Conservation (phyloP, 2,329 filamentous ascomycete genomes). For the Colletotrichum cereale region DNA sequence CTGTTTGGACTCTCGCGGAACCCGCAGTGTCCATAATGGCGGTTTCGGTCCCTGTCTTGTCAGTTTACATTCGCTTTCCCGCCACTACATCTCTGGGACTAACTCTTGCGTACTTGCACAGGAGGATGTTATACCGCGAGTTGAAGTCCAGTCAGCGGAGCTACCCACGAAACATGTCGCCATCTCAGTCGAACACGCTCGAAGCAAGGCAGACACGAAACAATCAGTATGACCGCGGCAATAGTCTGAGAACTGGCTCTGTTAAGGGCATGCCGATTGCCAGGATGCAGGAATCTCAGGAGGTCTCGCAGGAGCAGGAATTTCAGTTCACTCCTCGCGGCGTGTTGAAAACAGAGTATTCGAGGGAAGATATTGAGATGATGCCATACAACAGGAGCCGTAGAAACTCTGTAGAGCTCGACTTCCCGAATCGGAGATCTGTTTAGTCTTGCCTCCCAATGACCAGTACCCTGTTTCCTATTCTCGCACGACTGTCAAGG, state of each 20-base stretch:
- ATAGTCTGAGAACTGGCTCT: conserved; percentile 48
- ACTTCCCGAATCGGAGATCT: not conserved
- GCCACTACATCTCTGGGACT: not conserved
- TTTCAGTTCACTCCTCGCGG: conserved; percentile 35
- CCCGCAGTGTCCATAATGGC: conserved; percentile 54
- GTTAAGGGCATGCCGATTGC: conserved; percentile 49
- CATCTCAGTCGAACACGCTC: conserved; percentile 9
- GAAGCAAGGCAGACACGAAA: conserved; percentile 37
- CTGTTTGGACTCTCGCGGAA: conserved; percentile 52
- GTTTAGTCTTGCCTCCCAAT: not conserved
- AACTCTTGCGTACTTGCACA: conserved; percentile 25
- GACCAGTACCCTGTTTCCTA: no score
- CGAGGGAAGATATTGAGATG: conserved; percentile 45
- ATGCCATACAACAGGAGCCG: conserved; percentile 7
- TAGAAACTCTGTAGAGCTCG: conserved; percentile 41
- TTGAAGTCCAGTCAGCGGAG: conserved; percentile 48
- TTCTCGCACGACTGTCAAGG: rapidly evolving
- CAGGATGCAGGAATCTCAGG: conserved; percentile 50
- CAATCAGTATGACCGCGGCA: conserved; percentile 41
- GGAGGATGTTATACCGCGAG: conserved; percentile 51
- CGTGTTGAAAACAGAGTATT: conserved; percentile 49
- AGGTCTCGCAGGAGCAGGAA: conserved; percentile 46
- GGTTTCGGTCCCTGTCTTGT: conserved; percentile 51
- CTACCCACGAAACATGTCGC: conserved; percentile 45
- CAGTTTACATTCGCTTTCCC: conserved; percentile 15